Base-by-base conservation (phyloP, 495 filamentous ascomycete genomes). In the Achaetomiella virescens region DNA sequence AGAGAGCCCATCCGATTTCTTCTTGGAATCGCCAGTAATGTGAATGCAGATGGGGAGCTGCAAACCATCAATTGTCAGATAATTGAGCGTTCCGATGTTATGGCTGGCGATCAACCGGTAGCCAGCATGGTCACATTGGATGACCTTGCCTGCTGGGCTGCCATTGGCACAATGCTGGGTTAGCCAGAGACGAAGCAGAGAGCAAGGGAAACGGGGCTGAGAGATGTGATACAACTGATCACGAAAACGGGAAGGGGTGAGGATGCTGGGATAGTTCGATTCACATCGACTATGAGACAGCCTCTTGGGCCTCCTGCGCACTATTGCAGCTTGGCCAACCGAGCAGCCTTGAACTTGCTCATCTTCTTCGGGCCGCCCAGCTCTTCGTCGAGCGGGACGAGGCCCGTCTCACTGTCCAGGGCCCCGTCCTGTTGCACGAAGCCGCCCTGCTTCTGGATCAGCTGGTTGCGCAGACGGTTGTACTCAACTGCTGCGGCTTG, bases 271-370 rank as follows among this genome's bases (percentile, higher is more conserved):
- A 55, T 55, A 62, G 49, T 60, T 60, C 61, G 46, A 62, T 61
- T 59, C 45, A 25, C 52, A 57, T 63, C 60, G 55, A 63, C 48
- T 49, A 44, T 54, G 25, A 36, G 42, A 55, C 45, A 59, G 27
- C 48, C 55, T 41, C 44, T 9, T 54, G 37, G 27, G 50, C 36
- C 41, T 17, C 25, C 29, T 21, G 33, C 11, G 20, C 10, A 54
- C 46, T 60, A 55, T 60, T 52, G 65, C 8, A 61, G 59, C 59
- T 70, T 78, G 46, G 74, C 77, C 66, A 96, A 67, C 48, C 89
- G 81, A 6, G 93, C 89, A 52, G 91, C 90, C 70, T 84, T 93
- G 71, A 97, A 98, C 57, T 87, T 80, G 77, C 92, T 97, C 55
- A 96, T 73, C 59, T 85, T 86, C 66, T 80, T 86, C 25, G 74